Evolutionary conservation across 768 basidiomycete genomes (phyloP), one percentile per base, ranked within the genome.

Genomic region (Boletus eberwhitei): DNA sequence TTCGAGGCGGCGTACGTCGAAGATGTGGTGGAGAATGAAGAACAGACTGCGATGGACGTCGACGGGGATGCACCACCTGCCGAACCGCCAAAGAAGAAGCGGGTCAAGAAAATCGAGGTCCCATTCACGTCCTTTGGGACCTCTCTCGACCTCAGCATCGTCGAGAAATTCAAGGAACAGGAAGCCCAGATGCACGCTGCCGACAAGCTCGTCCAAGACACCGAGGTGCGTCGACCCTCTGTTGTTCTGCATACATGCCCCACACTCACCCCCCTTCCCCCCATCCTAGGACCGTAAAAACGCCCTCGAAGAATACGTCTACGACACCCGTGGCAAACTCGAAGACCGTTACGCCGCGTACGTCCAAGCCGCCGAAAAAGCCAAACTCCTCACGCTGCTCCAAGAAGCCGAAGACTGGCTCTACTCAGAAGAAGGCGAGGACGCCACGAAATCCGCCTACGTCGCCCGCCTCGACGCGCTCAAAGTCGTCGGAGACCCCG

Each of bases 271-370:
- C 2, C 19, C n/a, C n/a, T n/a, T 12, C n/a, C 14, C 3, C 4
- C 9, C 12, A 2, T 42, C 22, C 32, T 16, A 96, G 93, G 91
- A 98, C 73, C 86, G 91, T 73, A 99, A 98, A 78, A 99, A 99
- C 69, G 94, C 95, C 5, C 85, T 99, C 14, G 96, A 99, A 76
- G 97, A 98, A 75, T 98, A 96, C 77, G 89, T 98, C 54, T 98
- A 98, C 75, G 96, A 98, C 72, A 93, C 81, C 66, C 90, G 94
- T 37, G 77, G 83, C 73, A 96, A 97, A 77, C 82, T 99, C 56
- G 95, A 98, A 36, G 90, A 88, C 44, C 84, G 88, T 48, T 97
- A 90, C 66, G 85, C 86, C 17, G 45, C 82, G 13, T 98, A 78
- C 72, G 89, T 88, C 49, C 80, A 87, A 65, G 46, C 84, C 0